These are phyloP conservation scores for Pseudogymnoascus sp. DNA, from an alignment of 2,329 filamentous ascomycete species.

Conservation along the genomic window DNA sequence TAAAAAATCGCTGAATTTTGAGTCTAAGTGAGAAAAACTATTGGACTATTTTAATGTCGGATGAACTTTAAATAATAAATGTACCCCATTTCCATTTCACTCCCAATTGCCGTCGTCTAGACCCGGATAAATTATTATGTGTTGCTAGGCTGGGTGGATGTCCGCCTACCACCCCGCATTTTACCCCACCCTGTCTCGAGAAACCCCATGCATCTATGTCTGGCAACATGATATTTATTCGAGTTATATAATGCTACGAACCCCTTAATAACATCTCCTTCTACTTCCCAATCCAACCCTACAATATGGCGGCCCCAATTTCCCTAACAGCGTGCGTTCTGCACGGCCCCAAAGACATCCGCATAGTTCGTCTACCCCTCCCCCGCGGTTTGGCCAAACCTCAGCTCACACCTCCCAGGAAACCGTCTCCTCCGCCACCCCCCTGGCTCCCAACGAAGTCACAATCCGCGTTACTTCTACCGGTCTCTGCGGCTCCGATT, in stretches of 20 bases:
- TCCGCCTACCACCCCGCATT: not conserved
- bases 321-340: not conserved
- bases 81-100: not conserved
- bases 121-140: not conserved
- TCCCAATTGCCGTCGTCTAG: not conserved
- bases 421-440: conserved; percentile 32
- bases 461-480: conserved; percentile 57
- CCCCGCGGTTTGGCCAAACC: conserved; percentile 27
- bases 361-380: conserved; percentile 21
- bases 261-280: not conserved
- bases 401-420: conserved; percentile 26
- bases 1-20: not conserved
- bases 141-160: not conserved
- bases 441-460: conserved; percentile 43
- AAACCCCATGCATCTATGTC: not conserved
- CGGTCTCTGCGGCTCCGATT: conserved; percentile 62
- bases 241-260: not conserved
- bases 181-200: not conserved
- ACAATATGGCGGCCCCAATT: not conserved
- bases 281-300: not conserved
- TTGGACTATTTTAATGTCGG: not conserved
- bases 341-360: not conserved
- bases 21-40: not conserved
- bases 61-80: not conserved
- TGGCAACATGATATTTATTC: too few relatives aligned